These are phyloP conservation scores for Rhodomyrtus tomentosa DNA, from an alignment of 345 rosid genomes.

Conservation along the genomic window DNA sequence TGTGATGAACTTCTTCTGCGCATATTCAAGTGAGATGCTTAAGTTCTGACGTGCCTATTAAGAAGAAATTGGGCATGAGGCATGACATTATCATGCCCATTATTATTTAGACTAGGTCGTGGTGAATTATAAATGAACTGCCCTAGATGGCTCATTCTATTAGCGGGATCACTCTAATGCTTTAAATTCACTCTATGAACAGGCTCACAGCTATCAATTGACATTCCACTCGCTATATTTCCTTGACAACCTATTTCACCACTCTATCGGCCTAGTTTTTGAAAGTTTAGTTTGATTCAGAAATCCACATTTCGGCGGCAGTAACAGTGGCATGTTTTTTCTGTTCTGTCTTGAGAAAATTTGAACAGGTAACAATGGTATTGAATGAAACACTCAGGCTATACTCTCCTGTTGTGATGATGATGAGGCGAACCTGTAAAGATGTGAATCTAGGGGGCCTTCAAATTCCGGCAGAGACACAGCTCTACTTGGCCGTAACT, in stretches of 20 bases:
- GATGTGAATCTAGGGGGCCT: constrained; percentile 45
- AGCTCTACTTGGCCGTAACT: constrained; percentile 29
- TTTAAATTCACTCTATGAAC: neutral
- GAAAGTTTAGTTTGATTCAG: neutral
- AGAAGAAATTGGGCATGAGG: neutral
- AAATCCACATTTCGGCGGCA: neutral
- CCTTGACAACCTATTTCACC: too few relatives aligned
- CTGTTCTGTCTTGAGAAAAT: neutral
- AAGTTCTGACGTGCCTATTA: neutral
- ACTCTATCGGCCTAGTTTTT: neutral
- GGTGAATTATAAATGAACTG: neutral
- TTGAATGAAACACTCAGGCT: constrained; percentile 64
- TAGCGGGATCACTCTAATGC: neutral
- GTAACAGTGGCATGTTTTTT: neutral
- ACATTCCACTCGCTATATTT: neutral
- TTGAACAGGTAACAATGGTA: constrained; percentile 46
- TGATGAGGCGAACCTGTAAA: constrained; percentile 31
- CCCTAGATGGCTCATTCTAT: neutral
- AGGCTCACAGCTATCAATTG: neutral
- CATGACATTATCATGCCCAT: neutral
- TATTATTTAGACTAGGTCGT: too few relatives aligned
- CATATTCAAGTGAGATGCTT: neutral
- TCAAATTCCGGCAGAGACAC: constrained; percentile 50
- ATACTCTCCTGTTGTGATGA: constrained; percentile 53
- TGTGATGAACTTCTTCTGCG: neutral